Percentiles rank a stretch among this genome's conserved stretches.
These are phyloP conservation scores for Mucor saturninus DNA, from an alignment of 371 early-diverging fungal genomes.

Conservation along the genomic window DNA sequence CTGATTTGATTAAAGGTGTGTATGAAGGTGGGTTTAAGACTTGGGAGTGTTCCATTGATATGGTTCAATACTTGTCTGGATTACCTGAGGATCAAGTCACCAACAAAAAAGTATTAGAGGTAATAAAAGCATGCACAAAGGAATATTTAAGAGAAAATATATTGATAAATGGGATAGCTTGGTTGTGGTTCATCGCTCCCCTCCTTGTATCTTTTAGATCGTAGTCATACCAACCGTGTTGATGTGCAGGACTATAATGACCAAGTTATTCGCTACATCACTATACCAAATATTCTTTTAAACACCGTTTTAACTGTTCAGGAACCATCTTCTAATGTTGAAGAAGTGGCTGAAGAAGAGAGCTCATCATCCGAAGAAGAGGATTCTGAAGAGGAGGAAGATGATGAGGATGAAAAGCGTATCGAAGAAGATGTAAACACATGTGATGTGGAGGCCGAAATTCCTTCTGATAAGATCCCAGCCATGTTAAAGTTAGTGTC, in stretches of 20 bases:
- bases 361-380: conserved; percentile 31
- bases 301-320: conserved; percentile 64
- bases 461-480: conserved; percentile 41
- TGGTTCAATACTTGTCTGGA: conserved; percentile 70
- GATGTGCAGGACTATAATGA: conserved; percentile 94
- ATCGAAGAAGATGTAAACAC: conserved; percentile 49
- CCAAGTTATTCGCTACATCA: conserved; percentile 84
- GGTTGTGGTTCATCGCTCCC: conserved; percentile 94
- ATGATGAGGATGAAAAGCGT: conserved; percentile 56
- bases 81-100: conserved; percentile 43
- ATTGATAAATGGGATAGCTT: conserved; percentile 52
- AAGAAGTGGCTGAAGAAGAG: conserved; percentile 34
- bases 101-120: conserved; percentile 69
- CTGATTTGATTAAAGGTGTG: conserved; percentile 83
- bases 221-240: conserved; percentile 58
- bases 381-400: conserved; percentile 60
- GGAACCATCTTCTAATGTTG: conserved; percentile 18
- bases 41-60: conserved; percentile 93
- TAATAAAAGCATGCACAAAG: conserved; percentile 19
- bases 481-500: conserved; percentile 45
- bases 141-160: not conserved
- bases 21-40: conserved; percentile 97
- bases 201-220: conserved; percentile 72
- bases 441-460: conserved; percentile 59
- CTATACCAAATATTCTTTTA: conserved; percentile 87